phyloP scores from a whole-genome alignment of 345 rosid species.

The Nephelium lappaceum region DNA sequence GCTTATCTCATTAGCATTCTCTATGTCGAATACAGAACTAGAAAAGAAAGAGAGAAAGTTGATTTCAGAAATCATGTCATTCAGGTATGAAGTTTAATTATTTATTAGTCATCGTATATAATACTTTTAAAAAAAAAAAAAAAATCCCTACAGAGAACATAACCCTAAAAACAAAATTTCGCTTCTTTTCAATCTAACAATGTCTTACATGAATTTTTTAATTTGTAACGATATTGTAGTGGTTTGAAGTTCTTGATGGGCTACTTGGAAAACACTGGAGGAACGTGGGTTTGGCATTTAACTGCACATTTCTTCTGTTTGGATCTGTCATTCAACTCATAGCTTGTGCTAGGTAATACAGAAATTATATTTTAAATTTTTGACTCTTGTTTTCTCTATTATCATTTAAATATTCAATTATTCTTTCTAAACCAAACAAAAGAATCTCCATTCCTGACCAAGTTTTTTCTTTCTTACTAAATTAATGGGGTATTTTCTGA shows the following conservation, averaged over 20 bases:
- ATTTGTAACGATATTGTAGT: conserved; percentile 36
- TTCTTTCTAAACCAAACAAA: background rate
- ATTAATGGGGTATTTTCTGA: background rate
- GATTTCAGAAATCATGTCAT: conserved; percentile 99
- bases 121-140: no score
- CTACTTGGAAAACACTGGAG: conserved; percentile 98
- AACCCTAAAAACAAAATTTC: background rate
- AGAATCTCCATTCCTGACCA: conserved; percentile 9
- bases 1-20: conserved; percentile 93
- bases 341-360: conserved; percentile 88
- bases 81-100: conserved; percentile 48
- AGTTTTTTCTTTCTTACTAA: no score
- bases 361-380: background rate
- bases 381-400: conserved; percentile 25
- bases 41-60: conserved; percentile 92
- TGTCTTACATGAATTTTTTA: background rate
- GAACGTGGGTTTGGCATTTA: conserved; percentile 97
- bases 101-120: no score
- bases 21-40: conserved; percentile 94
- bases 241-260: conserved; percentile 99
- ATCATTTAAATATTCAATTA: background rate
- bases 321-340: conserved; percentile 99
- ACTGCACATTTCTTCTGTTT: conserved; percentile 98
- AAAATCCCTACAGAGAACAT: background rate
- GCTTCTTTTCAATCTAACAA: background rate